These are phyloP conservation scores for Entomophthora muscae DNA, from an alignment of 371 early-diverging fungal genomes.

Conservation along the genomic window DNA sequence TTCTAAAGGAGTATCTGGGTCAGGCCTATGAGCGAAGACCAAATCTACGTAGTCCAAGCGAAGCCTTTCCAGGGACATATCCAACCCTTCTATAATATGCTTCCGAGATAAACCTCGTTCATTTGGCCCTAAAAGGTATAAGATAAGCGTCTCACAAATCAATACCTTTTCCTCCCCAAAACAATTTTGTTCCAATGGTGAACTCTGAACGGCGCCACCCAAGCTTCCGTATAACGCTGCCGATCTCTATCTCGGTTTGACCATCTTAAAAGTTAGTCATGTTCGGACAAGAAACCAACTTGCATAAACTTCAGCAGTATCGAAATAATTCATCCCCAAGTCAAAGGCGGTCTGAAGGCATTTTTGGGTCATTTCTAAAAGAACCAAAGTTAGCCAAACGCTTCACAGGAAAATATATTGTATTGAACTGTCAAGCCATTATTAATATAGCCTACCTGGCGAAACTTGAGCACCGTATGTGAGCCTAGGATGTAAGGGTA, in stretches of 20 bases:
- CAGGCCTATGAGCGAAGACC: conserved; percentile 70
- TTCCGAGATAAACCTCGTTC: conserved; percentile 69
- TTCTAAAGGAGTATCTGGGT: conserved; percentile 49
- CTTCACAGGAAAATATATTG: too few species aligned
- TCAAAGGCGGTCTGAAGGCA: conserved; percentile 58
- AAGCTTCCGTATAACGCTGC: conserved; percentile 47
- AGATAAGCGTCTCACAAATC: neutral
- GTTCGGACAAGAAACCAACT: conserved; percentile 16
- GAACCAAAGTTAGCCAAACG: too few species aligned
- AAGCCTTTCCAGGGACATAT: conserved; percentile 50
- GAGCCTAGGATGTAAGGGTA: conserved; percentile 34
- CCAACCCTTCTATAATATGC: conserved; percentile 68
- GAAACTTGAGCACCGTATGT: conserved; percentile 31
- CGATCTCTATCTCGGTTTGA: conserved; percentile 62
- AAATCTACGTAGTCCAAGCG: conserved; percentile 66
- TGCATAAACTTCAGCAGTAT: conserved; percentile 56
- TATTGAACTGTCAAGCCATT: too few species aligned
- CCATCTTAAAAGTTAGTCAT: conserved; percentile 21
- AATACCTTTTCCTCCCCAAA: conserved; percentile 50
- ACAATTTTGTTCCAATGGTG: conserved; percentile 68
- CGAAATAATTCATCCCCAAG: conserved; percentile 67
- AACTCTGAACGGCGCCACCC: conserved; percentile 51
- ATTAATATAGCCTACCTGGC: conserved; percentile 12
- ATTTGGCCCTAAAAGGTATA: conserved; percentile 31
- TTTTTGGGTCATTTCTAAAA: conserved; percentile 29